Conservation (phyloP, 192 early-diverging fungal species). For the Spizellomyces sp. region DNA sequence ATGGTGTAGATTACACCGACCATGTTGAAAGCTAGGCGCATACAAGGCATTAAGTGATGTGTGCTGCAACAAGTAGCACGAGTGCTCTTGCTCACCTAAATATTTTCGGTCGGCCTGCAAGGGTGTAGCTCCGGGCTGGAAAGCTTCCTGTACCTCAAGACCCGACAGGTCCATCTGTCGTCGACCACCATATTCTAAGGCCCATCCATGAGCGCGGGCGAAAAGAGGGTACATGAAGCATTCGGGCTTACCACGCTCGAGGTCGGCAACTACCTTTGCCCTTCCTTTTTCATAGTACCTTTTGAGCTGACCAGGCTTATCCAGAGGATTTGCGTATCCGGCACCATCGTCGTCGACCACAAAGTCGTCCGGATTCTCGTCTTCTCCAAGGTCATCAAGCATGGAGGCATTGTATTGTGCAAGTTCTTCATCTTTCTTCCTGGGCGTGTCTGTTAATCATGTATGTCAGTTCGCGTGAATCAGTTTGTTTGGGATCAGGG, state of each 20-base stretch:
- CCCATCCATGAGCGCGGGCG: not conserved
- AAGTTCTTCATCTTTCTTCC: conserved; percentile 9
- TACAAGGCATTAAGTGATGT: conserved; percentile 1
- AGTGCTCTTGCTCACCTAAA: conserved; percentile 27
- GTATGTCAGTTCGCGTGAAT: too few relatives aligned
- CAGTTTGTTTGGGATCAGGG: conserved; percentile 7
- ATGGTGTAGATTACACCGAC: conserved; percentile 78
- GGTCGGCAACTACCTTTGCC: conserved; percentile 17
- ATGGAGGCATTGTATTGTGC: conserved; percentile 9
- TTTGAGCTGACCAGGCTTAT: conserved; percentile 29
- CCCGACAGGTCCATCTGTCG: conserved; percentile 6
- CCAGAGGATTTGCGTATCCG: conserved; percentile 60
- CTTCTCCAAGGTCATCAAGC: conserved; percentile 30
- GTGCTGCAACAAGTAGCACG: too few relatives aligned
- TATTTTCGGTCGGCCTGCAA: conserved; percentile 40
- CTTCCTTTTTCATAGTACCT: conserved; percentile 37
- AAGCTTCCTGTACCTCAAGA: conserved; percentile 57
- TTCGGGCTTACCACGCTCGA: not conserved
- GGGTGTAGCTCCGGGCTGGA: conserved; percentile 88
- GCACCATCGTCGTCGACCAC: conserved; percentile 87
- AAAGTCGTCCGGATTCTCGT: conserved; percentile 77
- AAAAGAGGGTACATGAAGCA: not conserved
- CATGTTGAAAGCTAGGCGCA: conserved; percentile 82
- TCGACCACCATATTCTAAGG: not conserved
- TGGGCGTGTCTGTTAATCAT: too few relatives aligned